phyloP scores from a whole-genome alignment of 495 filamentous ascomycete species.

The Neurospora terricola region DNA sequence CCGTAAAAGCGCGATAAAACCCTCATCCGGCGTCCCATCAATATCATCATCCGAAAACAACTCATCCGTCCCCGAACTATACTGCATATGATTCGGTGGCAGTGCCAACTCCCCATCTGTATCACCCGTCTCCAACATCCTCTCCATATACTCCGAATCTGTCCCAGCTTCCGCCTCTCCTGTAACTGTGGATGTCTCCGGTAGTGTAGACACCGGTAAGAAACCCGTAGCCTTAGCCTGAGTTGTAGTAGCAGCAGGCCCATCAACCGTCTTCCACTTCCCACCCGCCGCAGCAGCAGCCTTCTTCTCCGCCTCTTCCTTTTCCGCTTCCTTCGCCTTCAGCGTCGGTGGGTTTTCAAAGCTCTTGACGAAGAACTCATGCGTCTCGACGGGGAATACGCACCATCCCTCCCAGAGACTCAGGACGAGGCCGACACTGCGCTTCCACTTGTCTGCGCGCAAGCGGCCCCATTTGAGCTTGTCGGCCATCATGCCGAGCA shows the following conservation, averaged over 20 bases:
- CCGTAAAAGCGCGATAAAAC: conserved; percentile 8
- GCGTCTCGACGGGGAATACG: conserved; percentile 67
- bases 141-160: conserved; percentile 23
- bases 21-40: conserved; percentile 18
- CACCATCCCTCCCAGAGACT: conserved; percentile 84
- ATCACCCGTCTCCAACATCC: conserved; percentile 21
- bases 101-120: conserved; percentile 23
- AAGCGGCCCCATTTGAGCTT: conserved; percentile 74
- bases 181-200: background rate
- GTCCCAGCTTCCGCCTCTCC: conserved; percentile 5
- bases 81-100: conserved; percentile 8
- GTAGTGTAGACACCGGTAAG: conserved; percentile 20
- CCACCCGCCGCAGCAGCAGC: conserved; percentile 27
- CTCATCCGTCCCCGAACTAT: conserved; percentile 16
- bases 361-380: conserved; percentile 59
- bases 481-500: conserved; percentile 68
- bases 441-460: conserved; percentile 82
- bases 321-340: conserved; percentile 32
- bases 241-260: conserved; percentile 27
- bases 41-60: conserved; percentile 16
- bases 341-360: conserved; percentile 68
- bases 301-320: conserved; percentile 42
- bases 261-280: conserved; percentile 66
- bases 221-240: conserved; percentile 27
- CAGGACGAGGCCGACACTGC: conserved; percentile 64